Conservation (phyloP, 345 rosid genomes). For the Excoecaria agallocha region DNA sequence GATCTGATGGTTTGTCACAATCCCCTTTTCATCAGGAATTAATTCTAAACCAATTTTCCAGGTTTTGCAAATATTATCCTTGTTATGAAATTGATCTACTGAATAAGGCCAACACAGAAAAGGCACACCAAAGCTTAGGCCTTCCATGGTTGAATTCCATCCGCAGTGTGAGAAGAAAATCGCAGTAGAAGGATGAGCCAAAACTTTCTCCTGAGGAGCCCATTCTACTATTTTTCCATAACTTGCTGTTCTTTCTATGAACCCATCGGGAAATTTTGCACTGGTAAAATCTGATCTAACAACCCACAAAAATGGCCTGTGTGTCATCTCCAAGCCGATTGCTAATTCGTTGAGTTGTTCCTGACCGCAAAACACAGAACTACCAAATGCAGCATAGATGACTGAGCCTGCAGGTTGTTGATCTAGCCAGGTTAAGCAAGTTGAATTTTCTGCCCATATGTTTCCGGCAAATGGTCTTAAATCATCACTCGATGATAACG, state of each 20-base stretch:
- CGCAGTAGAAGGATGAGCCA: conserved; percentile 32
- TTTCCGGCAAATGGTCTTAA: conserved; percentile 12
- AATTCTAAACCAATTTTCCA: conserved; percentile 29
- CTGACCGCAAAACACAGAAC: conserved; percentile 17
- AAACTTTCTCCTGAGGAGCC: conserved; percentile 35
- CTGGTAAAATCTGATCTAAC: conserved; percentile 19
- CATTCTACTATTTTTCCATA: conserved; percentile 21
- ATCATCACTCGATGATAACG: conserved; percentile 17
- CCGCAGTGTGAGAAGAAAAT: conserved; percentile 42
- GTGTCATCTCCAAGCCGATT: conserved; percentile 25
- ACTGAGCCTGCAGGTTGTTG: conserved; percentile 33
- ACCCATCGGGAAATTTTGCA: conserved; percentile 19
- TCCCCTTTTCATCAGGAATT: conserved; percentile 21
- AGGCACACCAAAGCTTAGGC: conserved; percentile 31
- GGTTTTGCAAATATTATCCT: conserved; percentile 26
- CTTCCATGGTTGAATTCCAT: conserved; percentile 38
- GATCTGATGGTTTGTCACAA: conserved; percentile 29
- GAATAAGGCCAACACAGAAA: conserved; percentile 43
- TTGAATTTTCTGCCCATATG: conserved; percentile 30
- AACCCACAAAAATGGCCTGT: conserved; percentile 35
- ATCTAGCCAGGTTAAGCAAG: conserved; percentile 44
- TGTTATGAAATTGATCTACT: conserved; percentile 34
- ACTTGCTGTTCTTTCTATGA: conserved; percentile 15
- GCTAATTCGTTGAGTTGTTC: conserved; percentile 41
- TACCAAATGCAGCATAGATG: conserved; percentile 52